Conservation (phyloP, 352 stramenopile species). For the Globisporangium apiculatum region DNA sequence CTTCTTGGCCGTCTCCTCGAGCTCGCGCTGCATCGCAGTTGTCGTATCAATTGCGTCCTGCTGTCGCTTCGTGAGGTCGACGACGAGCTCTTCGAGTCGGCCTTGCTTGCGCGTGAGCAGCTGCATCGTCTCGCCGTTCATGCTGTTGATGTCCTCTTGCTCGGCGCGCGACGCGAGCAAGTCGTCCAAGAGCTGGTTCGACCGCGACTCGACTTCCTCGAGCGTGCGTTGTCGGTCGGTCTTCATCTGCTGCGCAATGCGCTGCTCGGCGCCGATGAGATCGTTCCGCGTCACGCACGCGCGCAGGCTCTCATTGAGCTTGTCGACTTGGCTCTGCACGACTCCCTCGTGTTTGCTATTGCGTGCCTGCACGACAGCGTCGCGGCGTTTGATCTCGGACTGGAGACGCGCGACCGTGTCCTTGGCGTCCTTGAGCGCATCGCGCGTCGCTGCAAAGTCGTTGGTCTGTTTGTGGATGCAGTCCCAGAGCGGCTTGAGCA, state of each 20-base stretch:
- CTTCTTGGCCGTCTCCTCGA: conserved; percentile 51
- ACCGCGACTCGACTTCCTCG: conserved; percentile 47
- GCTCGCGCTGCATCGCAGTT: conserved; percentile 32
- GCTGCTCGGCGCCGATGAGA: conserved; percentile 65
- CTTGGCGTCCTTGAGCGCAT: conserved; percentile 65
- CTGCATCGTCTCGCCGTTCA: conserved; percentile 59
- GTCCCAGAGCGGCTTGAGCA: conserved; percentile 69
- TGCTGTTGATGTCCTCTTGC: conserved; percentile 83
- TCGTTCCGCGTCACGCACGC: conserved; percentile 74
- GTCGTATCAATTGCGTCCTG: conserved; percentile 24
- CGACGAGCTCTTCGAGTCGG: conserved; percentile 45
- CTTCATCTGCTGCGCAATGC: conserved; percentile 73
- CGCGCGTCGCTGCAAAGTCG: conserved; percentile 49
- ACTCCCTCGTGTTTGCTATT: conserved; percentile 72
- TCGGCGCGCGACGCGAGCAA: conserved; percentile 46
- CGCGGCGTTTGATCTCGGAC: conserved; percentile 75
- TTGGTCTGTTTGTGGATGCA: conserved; percentile 77
- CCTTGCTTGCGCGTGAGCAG: conserved; percentile 41
- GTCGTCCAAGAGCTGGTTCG: conserved; percentile 65
- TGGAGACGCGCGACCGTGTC: conserved; percentile 65
- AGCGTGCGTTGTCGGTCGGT: conserved; percentile 44
- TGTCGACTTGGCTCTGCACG: conserved; percentile 70
- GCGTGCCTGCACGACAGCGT: conserved; percentile 65
- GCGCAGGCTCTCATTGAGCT: conserved; percentile 68
- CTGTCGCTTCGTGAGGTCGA: conserved; percentile 46